Evolutionary conservation across 768 basidiomycete genomes (phyloP), one percentile per base, ranked within the genome.

Genomic region (Tylopilus plumbeoviolaceoides): DNA sequence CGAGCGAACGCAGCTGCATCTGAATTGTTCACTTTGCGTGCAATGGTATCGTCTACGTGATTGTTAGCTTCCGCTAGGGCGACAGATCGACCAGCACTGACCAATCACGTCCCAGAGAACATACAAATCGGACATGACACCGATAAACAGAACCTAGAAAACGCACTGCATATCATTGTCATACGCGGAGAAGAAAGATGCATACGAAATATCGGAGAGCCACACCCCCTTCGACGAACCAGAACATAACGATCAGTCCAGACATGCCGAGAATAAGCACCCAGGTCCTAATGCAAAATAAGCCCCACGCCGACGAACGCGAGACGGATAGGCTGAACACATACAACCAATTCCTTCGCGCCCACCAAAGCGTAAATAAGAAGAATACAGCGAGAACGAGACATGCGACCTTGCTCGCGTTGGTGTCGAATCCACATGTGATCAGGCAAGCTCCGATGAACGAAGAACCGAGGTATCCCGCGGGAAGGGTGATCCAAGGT

Each of bases 321-420:
- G 31, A n/a, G 3, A 9, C n/a, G 11, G 30, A 30, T 6, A 5
- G 9, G 18, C 25, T 36, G 40, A 3, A 23, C 11, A 71, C 84
- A 61, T 58, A 89, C 87, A 95, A 59, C 75, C 81, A 78, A 63
- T 88, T 89, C 57, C 74, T 76, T 45, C 87, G 75, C 8, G 89
- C 88, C 89, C 89, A 91, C 89, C 91, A 95, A 4, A 94, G 76
- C 1, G 91, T 93, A 59, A 94, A 76, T 30, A 95, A 58, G 72
- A 94, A 95, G 70, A 92, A 89, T n/a, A 68, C 87, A 9, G 84
- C 93, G 46, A 95, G 76, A 9, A 85, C 83, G 20, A 95, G 68
- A 20, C 82, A 82, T 1, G 91, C 92, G 42, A 93, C 63, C 66
- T 95, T 95, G 72, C 85, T 88, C 4, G 93, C 93, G 58, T 89